phyloP scores from a whole-genome alignment of 2,329 filamentous ascomycete genomes.

The Graphilbum ipis-grandicollis region DNA sequence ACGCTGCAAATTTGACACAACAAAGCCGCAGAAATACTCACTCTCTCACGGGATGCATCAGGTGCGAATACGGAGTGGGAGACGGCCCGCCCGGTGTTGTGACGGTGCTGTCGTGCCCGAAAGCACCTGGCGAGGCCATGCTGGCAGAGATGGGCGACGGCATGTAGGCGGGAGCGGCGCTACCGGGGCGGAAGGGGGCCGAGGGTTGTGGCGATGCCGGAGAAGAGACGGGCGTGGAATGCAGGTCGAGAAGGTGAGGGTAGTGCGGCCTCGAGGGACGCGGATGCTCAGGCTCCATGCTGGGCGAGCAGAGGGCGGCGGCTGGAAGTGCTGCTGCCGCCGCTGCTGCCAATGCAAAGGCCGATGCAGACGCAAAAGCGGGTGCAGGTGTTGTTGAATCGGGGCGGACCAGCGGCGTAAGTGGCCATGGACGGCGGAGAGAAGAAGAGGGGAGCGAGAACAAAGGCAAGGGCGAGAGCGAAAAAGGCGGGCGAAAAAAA shows the following conservation, averaged over 20 bases:
- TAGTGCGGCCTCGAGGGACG: conserved; percentile 13
- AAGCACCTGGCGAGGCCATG: conserved; percentile 20
- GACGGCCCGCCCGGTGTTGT: conserved; percentile 34
- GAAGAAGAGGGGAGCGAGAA: too few species aligned
- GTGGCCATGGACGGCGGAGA: not conserved
- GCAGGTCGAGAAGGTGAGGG: conserved; percentile 18
- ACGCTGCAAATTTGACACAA: not conserved
- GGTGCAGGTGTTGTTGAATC: not conserved
- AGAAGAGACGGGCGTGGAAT: conserved; percentile 11
- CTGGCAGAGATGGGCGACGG: conserved; percentile 20
- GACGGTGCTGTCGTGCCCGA: conserved; percentile 35
- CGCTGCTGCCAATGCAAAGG: not conserved
- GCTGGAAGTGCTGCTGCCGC: not conserved
- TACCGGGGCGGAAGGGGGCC: conserved; percentile 21
- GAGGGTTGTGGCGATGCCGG: conserved; percentile 21
- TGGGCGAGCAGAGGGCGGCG: not conserved
- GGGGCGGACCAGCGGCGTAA: not conserved
- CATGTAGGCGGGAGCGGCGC: conserved; percentile 30
- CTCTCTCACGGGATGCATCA: conserved; percentile 60
- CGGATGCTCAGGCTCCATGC: conserved; percentile 13
- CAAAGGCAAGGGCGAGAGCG: too few species aligned
- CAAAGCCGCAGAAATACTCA: conserved; percentile 24
- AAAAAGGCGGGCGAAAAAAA: too few species aligned
- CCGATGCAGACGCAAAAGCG: not conserved
- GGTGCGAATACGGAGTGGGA: conserved; percentile 49